Conservation (phyloP, 352 stramenopile genomes). For the Salisapilia sapeloensis region DNA sequence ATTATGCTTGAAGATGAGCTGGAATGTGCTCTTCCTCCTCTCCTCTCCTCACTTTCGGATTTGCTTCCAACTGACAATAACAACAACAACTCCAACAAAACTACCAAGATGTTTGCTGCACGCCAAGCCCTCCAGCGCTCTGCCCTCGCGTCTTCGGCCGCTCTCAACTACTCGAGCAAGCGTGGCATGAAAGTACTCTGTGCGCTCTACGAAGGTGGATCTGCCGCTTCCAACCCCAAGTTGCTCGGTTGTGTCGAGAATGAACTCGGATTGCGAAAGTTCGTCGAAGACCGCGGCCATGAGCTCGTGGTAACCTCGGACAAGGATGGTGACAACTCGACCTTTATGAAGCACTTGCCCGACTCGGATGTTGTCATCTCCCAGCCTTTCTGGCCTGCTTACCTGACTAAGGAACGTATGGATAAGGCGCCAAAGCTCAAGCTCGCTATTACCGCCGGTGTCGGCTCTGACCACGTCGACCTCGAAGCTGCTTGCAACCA, state of each 20-base stretch:
- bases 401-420: slow-evolving; percentile 21
- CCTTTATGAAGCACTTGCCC: slow-evolving; percentile 16
- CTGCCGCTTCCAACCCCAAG: slow-evolving; percentile 9
- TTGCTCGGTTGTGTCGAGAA: slow-evolving; percentile 23
- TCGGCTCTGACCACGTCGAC: slow-evolving; percentile 27
- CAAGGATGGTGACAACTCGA: slow-evolving; percentile 22
- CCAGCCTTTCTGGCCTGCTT: slow-evolving; percentile 29
- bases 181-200: slow-evolving; percentile 21
- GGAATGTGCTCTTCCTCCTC: no score
- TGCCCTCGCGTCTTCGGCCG: no score
- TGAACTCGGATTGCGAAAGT: slow-evolving; percentile 19
- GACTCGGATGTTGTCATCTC: slow-evolving; percentile 26
- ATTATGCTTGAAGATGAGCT: no score
- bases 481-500: slow-evolving; percentile 17
- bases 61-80: no score
- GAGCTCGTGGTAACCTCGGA: slow-evolving; percentile 20
- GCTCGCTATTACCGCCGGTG: slow-evolving; percentile 17
- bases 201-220: slow-evolving; percentile 12
- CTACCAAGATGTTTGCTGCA: no score
- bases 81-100: no score
- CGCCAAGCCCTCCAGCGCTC: no score
- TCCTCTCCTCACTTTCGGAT: no score
- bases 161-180: no score
- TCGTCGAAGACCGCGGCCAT: slow-evolving; percentile 20
- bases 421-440: slow-evolving; percentile 23